phyloP scores from a whole-genome alignment of 1,139 yeast genomes.

The Protomyces inouyei region DNA sequence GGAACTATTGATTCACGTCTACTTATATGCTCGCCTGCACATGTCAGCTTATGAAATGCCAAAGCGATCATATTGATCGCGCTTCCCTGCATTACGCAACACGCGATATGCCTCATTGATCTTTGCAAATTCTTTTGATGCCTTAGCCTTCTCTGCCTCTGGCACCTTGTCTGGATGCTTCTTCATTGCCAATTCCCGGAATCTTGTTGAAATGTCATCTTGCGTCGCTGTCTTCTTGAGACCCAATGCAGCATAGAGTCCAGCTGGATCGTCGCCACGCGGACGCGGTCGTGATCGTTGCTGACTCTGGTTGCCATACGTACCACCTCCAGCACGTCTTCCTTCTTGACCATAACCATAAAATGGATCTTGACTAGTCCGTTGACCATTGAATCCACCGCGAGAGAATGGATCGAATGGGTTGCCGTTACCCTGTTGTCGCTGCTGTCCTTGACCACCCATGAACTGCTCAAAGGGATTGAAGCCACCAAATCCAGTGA shows the following conservation, averaged over 20 bases:
- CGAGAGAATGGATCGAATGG: conserved; percentile 9
- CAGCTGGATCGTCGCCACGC: conserved; percentile 34
- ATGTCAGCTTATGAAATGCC: conserved; percentile 3
- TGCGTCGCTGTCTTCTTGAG: conserved; percentile 57
- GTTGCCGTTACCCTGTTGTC: not conserved
- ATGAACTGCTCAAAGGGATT: conserved; percentile 24
- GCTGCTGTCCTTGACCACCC: conserved; percentile 2
- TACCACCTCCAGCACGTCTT: not conserved
- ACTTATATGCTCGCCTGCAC: not conserved
- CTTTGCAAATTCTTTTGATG: conserved; percentile 54
- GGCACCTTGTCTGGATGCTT: conserved; percentile 77
- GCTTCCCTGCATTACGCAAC: conserved; percentile 36
- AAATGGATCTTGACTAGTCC: conserved; percentile 12
- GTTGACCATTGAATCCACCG: conserved; percentile 13
- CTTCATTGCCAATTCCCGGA: conserved; percentile 62
- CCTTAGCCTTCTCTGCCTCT: conserved; percentile 41
- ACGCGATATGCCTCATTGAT: conserved; percentile 74
- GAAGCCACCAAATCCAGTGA: conserved; percentile 10
- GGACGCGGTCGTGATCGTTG: conserved; percentile 1
- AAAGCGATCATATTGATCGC: conserved; percentile 20
- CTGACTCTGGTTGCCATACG: not conserved
- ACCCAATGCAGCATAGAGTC: conserved; percentile 69
- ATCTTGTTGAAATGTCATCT: conserved; percentile 61
- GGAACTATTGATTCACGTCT: no score
- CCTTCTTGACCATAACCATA: conserved; percentile 17